phyloP scores from a whole-genome alignment of 805 yeast species.

The Komagataella phaffii region DNA sequence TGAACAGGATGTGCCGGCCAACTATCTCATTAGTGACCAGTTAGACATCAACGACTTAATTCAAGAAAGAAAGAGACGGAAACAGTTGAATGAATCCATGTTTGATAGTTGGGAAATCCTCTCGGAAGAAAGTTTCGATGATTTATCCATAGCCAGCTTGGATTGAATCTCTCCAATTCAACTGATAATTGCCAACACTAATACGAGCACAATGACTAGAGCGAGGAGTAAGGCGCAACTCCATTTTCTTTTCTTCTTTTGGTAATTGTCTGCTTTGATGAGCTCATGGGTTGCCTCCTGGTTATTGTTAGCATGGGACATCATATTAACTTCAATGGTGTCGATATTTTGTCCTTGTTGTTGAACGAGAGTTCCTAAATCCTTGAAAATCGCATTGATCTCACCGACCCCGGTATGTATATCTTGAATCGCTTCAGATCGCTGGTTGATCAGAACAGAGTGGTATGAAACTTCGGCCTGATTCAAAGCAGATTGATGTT shows the following conservation, averaged over 20 bases:
- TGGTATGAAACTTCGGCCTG: conserved; percentile 54
- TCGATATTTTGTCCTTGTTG: conserved; percentile 84
- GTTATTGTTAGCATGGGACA: conserved; percentile 47
- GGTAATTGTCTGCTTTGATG: conserved; percentile 62
- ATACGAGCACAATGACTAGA: conserved; percentile 40
- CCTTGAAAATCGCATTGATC: conserved; percentile 75
- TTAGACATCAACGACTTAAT: conserved; percentile 3
- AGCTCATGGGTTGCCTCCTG: conserved; percentile 63
- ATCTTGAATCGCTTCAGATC: conserved; percentile 59
- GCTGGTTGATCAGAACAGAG: conserved; percentile 48
- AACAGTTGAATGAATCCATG: background rate
- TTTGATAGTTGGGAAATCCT: background rate
- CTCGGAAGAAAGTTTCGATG: background rate
- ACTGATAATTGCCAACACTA: conserved; percentile 42
- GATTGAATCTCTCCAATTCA: conserved; percentile 6
- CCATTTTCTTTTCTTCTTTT: conserved; percentile 58
- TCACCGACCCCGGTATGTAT: conserved; percentile 73
- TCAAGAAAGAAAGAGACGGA: conserved; percentile 1
- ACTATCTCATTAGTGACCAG: background rate
- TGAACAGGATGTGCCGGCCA: background rate
- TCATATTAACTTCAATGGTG: conserved; percentile 68
- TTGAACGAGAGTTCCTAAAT: conserved; percentile 60
- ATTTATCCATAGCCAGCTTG: background rate
- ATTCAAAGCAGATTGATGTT: conserved; percentile 19
- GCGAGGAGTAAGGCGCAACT: conserved; percentile 52